Evolutionary conservation across 176 grass and related monocot species (phyloP), one percentile per base, ranked within the genome.

Genomic region (Urochloa ruziziensis): DNA sequence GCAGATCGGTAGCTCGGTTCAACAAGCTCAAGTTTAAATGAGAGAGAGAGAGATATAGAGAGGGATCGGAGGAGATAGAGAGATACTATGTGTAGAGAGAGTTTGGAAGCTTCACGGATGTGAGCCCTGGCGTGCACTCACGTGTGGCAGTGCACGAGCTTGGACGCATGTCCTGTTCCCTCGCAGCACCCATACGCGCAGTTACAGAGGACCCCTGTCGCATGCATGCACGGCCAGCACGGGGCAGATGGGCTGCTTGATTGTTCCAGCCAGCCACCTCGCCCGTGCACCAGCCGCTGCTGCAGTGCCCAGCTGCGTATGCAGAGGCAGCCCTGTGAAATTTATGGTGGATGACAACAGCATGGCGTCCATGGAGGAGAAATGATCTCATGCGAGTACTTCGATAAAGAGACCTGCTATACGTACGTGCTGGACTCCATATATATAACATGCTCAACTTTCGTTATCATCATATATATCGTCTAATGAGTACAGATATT

Each of bases 21-120:
- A 80, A 54, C 74, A 78, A 90, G 90, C 68, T 90, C 60, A 71
- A 83, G 67, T 78, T 83, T 89, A 73, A 85, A 67, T 88, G 28
- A 18, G 88, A 56, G 27, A 51, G 62, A 35, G 77, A 67, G 57
- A 63, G 70, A 58, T 19, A 27, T 25, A 35, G 47, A 66, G 46
- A 18, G 43, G 9, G 62, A 65, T 54, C 18, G 23, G 70, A 48
- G 40, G 79, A 29, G 75, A 51, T 27, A 34, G 27, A 8, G 16
- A 11, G 44, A 32, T 46, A 21, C 16, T n/a, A 67, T 3, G 3
- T 13, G 18, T 18, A 36, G 30, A 68, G 30, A 68, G 79, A 34
- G 72, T 82, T 34, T 86, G 90, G 90, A 94, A 94, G 87, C 90
- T 94, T 92, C 90, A 94, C 90, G 90, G 89, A 89, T 82, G 59